phyloP scores from a whole-genome alignment of 192 early-diverging fungal genomes.

The Coemansia sp. region DNA sequence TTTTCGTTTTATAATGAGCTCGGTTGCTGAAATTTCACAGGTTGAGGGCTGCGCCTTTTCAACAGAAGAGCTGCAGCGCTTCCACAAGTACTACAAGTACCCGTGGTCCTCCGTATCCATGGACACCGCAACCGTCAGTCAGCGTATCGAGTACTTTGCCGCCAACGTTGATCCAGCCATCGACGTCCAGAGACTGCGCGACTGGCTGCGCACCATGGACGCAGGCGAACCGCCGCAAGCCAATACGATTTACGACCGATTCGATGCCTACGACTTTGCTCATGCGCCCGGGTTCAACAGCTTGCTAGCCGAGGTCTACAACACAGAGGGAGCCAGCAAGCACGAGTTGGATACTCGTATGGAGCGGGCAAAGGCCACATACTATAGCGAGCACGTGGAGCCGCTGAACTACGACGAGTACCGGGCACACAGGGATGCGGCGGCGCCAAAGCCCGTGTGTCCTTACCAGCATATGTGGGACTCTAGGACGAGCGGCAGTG shows the following conservation, averaged over 20 bases:
- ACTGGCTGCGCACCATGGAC: conserved; percentile 47
- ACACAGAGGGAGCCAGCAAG: conserved; percentile 7
- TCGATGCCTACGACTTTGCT: conserved; percentile 43
- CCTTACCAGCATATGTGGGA: conserved; percentile 57
- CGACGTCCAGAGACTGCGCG: conserved; percentile 21
- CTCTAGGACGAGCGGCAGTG: neutral
- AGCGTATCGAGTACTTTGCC: conserved; percentile 35
- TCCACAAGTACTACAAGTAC: conserved; percentile 44
- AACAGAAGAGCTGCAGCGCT: conserved; percentile 50
- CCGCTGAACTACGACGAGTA: conserved; percentile 27
- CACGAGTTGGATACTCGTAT: conserved; percentile 37
- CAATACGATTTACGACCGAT: conserved; percentile 26
- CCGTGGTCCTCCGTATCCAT: conserved; percentile 14
- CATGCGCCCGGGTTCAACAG: conserved; percentile 41
- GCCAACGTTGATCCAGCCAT: conserved; percentile 2
- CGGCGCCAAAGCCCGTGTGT: conserved; percentile 33
- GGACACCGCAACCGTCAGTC: conserved; percentile 3
- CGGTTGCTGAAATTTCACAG: conserved; percentile 32
- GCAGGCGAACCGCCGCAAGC: conserved; percentile 3
- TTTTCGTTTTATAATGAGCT: conserved; percentile 1
- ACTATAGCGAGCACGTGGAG: conserved; percentile 34
- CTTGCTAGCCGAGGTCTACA: conserved; percentile 28
- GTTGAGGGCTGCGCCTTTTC: conserved; percentile 46
- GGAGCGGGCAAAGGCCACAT: conserved; percentile 37
- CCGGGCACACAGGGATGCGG: conserved; percentile 14